phyloP scores from a whole-genome alignment of 805 yeast genomes.

The Kazachstania martiniae region DNA sequence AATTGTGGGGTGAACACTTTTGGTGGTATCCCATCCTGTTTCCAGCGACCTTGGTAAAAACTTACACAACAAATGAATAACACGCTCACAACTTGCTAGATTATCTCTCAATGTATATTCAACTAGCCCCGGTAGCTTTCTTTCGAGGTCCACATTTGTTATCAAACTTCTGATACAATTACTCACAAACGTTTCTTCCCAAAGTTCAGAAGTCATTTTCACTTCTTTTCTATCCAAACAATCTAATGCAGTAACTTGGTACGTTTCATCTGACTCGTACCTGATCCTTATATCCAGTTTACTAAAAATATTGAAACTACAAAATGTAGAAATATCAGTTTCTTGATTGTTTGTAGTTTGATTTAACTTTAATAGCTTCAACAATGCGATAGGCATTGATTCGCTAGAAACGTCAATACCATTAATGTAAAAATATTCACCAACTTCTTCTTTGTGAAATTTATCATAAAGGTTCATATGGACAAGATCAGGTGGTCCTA shows the following conservation, averaged over 20 bases:
- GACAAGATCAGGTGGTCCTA: constrained; percentile 67
- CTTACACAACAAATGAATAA: constrained; percentile 31
- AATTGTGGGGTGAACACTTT: constrained; percentile 24
- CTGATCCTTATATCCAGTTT: constrained; percentile 64
- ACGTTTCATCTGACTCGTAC: constrained; percentile 29
- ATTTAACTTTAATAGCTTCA: constrained; percentile 29
- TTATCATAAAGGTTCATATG: constrained; percentile 35
- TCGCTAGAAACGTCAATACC: constrained; percentile 39
- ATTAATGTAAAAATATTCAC: constrained; percentile 38
- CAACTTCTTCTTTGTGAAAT: constrained; percentile 34
- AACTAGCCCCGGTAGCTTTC: constrained; percentile 49
- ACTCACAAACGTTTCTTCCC: constrained; percentile 57
- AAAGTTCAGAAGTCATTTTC: constrained; percentile 29
- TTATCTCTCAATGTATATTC: constrained; percentile 33
- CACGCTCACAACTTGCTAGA: constrained; percentile 18
- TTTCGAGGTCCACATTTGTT: constrained; percentile 42
- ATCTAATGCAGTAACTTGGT: constrained; percentile 21
- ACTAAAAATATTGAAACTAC: constrained; percentile 64
- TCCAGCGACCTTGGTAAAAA: constrained; percentile 38
- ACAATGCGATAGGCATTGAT: constrained; percentile 37
- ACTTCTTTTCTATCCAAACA: constrained; percentile 25
- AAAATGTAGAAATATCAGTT: constrained; percentile 36
- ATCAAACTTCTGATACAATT: constrained; percentile 43
- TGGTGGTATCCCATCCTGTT: constrained; percentile 33
- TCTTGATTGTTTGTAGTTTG: constrained; percentile 9